Conservation (phyloP, 1,139 yeast species). For the Pichia sp. region DNA sequence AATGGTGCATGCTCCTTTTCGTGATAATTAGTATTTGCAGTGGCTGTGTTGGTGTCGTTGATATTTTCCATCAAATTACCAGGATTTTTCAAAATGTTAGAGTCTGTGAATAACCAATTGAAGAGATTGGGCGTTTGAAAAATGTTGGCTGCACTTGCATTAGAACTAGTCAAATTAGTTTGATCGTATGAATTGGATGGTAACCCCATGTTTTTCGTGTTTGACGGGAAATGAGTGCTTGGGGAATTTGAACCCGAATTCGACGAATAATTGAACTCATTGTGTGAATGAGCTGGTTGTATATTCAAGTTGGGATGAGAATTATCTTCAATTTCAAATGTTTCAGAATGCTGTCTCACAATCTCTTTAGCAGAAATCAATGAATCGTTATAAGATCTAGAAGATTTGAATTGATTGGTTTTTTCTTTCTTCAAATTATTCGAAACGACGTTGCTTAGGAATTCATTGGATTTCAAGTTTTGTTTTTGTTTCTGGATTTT, state of each 20-base stretch:
- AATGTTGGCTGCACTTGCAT: background rate
- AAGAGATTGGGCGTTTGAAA: constrained; percentile 14
- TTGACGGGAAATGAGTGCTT: background rate
- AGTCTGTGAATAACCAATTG: constrained; percentile 22
- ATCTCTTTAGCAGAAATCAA: too few species aligned
- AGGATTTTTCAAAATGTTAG: background rate
- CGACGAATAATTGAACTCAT: too few species aligned
- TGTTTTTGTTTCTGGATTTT: constrained; percentile 9
- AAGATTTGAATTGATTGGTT: too few species aligned
- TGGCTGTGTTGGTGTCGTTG: too few species aligned
- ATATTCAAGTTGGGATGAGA: background rate
- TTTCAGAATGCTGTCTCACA: too few species aligned
- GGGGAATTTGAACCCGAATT: too few species aligned
- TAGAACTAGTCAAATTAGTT: background rate
- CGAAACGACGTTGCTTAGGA: constrained; percentile 8
- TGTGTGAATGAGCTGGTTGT: background rate
- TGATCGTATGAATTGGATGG: constrained; percentile 2
- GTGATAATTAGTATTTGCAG: background rate
- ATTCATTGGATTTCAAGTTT: constrained; percentile 4
- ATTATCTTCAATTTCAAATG: too few species aligned
- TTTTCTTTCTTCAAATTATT: background rate
- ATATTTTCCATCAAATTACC: too few species aligned
- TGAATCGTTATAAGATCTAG: too few species aligned
- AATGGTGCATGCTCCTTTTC: background rate
- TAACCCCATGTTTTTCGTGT: background rate